Conservation (phyloP, 257 asterid species). For the Pogostemon cablin region DNA sequence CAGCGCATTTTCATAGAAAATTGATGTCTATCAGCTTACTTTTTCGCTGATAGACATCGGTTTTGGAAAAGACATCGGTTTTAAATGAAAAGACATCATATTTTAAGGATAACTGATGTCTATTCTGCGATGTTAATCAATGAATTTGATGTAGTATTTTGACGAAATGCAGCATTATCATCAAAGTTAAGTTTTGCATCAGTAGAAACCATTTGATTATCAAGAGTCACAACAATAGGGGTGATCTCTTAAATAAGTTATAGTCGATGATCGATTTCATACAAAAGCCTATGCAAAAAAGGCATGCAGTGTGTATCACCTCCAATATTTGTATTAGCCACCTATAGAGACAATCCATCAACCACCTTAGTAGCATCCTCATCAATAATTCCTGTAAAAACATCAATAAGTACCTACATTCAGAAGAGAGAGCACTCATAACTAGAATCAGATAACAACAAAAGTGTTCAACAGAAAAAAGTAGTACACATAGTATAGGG, state of each 20-base stretch:
- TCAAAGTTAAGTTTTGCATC: slow-evolving; percentile 97
- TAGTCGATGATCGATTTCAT: slow-evolving; percentile 19
- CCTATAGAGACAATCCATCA: slow-evolving; percentile 87
- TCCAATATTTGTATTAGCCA: slow-evolving; percentile 84
- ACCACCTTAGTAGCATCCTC: slow-evolving; percentile 97
- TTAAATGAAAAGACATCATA: too few species aligned
- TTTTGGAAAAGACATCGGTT: too few species aligned
- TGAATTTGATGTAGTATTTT: slow-evolving; percentile 30
- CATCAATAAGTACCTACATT: slow-evolving; percentile 86
- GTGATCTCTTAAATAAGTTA: slow-evolving; percentile 62
- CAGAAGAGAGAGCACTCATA: slow-evolving; percentile 17
- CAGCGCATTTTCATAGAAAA: too few species aligned
- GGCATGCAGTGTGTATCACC: slow-evolving; percentile 45
- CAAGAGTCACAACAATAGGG: slow-evolving; percentile 94
- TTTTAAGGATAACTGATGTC: too few species aligned
- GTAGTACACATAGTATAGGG: slow-evolving; percentile 24
- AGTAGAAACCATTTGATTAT: slow-evolving; percentile 84
- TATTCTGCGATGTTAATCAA: too few species aligned
- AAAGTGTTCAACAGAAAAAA: neutral
- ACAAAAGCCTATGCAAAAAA: slow-evolving; percentile 16
- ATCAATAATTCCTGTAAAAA: slow-evolving; percentile 89
- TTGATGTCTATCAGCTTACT: too few species aligned
- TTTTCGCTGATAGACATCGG: too few species aligned
- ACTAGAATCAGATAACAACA: neutral
- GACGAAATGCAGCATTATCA: slow-evolving; percentile 95